Evolutionary conservation across 441 rosid species (phyloP).

Genomic region (Arabidopsis hybrid): DNA sequence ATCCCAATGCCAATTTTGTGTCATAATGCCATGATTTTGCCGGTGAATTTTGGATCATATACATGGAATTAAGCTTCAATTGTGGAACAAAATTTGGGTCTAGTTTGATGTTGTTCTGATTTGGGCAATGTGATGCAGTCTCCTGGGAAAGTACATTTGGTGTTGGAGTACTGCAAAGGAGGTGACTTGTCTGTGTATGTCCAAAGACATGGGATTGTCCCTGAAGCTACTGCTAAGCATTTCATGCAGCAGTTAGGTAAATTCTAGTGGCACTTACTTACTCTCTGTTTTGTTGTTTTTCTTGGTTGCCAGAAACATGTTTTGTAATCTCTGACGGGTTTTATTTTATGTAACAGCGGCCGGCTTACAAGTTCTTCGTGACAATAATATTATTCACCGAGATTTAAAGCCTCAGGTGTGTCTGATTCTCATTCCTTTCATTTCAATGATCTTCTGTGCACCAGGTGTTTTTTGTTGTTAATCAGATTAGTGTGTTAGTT

Average conservation of each 20-base stretch:
- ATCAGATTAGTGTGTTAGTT: not conserved
- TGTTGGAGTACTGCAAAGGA: conserved; percentile 91
- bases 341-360: conserved; percentile 57
- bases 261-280: conserved; percentile 6
- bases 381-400: conserved; percentile 93
- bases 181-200: conserved; percentile 93
- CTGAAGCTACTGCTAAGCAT: conserved; percentile 84
- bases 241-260: conserved; percentile 93
- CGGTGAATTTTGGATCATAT: no score
- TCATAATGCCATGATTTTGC: no score
- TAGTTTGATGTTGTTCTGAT: conserved; percentile 21
- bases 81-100: conserved; percentile 1
- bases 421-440: conserved; percentile 21
- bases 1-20: no score
- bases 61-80: no score
- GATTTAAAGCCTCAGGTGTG: conserved; percentile 98
- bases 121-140: conserved; percentile 8
- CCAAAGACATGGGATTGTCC: conserved; percentile 70
- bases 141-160: conserved; percentile 84
- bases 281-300: conserved; percentile 15
- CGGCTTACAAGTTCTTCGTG: conserved; percentile 87
- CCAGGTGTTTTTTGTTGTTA: conserved; percentile 10
- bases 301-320: conserved; percentile 16
- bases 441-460: conserved; percentile 18
- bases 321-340: not conserved